Evolutionary conservation across 1,139 yeast species (phyloP).

Genomic region (Sugiyamaella grinbergsii): DNA sequence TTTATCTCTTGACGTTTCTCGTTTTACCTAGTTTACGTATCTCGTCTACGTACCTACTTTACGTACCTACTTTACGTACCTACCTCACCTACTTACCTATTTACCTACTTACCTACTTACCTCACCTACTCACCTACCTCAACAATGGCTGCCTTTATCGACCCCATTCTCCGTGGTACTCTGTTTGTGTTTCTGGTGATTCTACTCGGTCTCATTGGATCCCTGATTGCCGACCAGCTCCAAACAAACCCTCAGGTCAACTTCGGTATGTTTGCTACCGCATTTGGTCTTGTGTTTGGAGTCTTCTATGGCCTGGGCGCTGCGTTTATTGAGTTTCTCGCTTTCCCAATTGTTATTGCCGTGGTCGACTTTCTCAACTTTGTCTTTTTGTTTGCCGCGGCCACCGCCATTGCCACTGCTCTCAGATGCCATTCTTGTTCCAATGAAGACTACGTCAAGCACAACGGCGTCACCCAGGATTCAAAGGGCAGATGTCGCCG

Average conservation of each 20-base stretch:
- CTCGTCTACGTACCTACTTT: too few relatives aligned
- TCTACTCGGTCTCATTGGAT: constrained; percentile 81
- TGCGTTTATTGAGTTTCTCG: constrained; percentile 72
- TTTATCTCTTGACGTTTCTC: too few relatives aligned
- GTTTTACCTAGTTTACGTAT: too few relatives aligned
- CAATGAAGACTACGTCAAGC: constrained; percentile 62
- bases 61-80: too few relatives aligned
- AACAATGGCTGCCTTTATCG: constrained; percentile 61
- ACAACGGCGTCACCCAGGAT: constrained; percentile 75
- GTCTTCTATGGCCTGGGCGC: constrained; percentile 79
- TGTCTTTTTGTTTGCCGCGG: constrained; percentile 92
- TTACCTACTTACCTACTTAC: too few relatives aligned
- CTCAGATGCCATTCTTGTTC: constrained; percentile 83
- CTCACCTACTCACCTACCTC: background rate
- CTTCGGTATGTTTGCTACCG: constrained; percentile 82
- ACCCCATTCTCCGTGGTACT: constrained; percentile 68
- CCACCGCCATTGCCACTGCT: constrained; percentile 90
- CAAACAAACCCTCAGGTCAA: constrained; percentile 76
- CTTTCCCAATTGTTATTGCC: constrained; percentile 81
- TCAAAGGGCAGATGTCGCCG: constrained; percentile 84
- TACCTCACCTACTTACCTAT: too few relatives aligned
- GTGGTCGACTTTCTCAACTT: constrained; percentile 81
- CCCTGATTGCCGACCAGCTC: constrained; percentile 68
- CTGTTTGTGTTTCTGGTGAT: constrained; percentile 76
- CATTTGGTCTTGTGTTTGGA: constrained; percentile 80